Base-by-base conservation (phyloP, 179 eudicot species). In the Corrigiola litoralis region DNA sequence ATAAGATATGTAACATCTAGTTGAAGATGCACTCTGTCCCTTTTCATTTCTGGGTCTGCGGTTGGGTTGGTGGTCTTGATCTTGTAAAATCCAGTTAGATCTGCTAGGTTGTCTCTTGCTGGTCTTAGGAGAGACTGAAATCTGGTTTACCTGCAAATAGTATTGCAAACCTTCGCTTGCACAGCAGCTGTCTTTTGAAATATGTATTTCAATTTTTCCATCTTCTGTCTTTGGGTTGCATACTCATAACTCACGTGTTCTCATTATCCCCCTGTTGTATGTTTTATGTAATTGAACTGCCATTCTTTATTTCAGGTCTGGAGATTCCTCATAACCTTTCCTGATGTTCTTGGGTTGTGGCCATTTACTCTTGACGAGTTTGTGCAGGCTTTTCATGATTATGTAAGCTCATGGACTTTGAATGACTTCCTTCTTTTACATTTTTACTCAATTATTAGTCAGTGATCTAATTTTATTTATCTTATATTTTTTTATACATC, bases 291-390 rank as follows among this genome's bases (percentile, higher is more conserved):
- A 33, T 36, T 59, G 52, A 47, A 16, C 34, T 63, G n/a, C 34
- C 53, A 18, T 47, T 49, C 55, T 32, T 27, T 20, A 48, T 51
- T 71, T 52, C 72, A 88, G 95, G 88, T 85, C 29, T 94, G 99
- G 97, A 88, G 79, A 77, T 94, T 94, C 70, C 70, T 85, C 47
- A 81, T 88, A 44, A 83, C 90, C 23, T 92, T 92, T 65, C 81
- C 92, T 34, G 98, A 92, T 75, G 87, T 85, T 78, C 84, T 92
- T 66, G 90, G 89, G 40, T 78, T 92, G 58, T 89, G 98, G 98
- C 98, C 98, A 14, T 92, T 89, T 72, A 92, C 98, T 29, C 72
- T 92, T 67, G 96, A 89, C 58, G 98, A 92, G 80, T 87, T 92
- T 72, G 76, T 84, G 50, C 95, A 85, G 80, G 90, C 96, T 63